Percentiles rank a stretch among this genome's conserved stretches.
These are phyloP conservation scores for Solanum etuberosum DNA, from an alignment of 257 asterid species.

Conservation along the genomic window DNA sequence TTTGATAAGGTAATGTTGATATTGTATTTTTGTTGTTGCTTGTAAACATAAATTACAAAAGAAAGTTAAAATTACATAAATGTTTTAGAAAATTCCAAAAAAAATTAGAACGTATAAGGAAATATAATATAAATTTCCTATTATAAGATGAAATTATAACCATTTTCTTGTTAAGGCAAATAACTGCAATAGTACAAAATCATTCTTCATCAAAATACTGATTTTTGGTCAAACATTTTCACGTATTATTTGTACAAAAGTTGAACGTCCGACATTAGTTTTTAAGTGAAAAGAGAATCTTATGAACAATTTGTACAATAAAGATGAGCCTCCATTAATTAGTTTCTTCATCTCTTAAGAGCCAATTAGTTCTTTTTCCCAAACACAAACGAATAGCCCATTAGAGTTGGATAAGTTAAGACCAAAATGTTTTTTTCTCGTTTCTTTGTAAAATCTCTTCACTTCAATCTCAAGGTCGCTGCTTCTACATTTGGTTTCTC, in stretches of 20 bases:
- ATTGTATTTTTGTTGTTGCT: background rate
- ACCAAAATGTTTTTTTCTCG: background rate
- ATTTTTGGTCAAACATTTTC: background rate
- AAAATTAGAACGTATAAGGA: background rate
- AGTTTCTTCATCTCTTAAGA: background rate
- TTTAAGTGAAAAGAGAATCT: background rate
- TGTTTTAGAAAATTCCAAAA: background rate
- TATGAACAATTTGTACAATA: background rate
- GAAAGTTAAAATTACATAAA: background rate
- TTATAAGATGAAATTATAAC: background rate
- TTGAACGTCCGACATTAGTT: background rate
- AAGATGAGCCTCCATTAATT: background rate
- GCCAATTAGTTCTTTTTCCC: background rate
- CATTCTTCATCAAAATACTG: background rate
- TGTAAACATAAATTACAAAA: background rate
- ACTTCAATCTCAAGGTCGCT: background rate
- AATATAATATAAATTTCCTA: background rate
- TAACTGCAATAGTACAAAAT: background rate
- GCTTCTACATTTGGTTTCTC: background rate
- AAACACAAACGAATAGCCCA: background rate
- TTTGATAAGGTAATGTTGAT: background rate
- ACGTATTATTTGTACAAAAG: background rate
- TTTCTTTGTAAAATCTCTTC: background rate
- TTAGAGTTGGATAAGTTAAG: background rate
- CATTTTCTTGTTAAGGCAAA: background rate